phyloP scores from a whole-genome alignment of 2,329 filamentous ascomycete species.

The Sarocladium oryzae region DNA sequence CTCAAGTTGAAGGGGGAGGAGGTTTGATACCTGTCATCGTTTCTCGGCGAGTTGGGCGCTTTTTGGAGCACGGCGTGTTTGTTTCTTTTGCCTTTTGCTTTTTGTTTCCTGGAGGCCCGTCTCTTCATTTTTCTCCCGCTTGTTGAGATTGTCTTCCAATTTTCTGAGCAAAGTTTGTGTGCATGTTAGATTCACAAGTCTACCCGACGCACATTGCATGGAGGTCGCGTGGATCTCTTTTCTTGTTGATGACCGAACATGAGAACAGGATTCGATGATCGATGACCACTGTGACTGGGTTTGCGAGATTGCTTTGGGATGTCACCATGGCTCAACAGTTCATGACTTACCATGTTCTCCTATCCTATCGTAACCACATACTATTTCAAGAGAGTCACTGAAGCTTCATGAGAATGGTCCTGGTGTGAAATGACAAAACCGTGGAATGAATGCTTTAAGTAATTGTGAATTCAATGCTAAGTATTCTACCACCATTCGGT shows the following conservation, averaged over 20 bases:
- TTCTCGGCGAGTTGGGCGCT: too few species aligned
- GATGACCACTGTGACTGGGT: background rate
- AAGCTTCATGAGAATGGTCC: too few species aligned
- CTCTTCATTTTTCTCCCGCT: too few species aligned
- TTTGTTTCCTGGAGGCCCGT: background rate
- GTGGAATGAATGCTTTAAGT: too few species aligned
- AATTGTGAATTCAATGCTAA: background rate
- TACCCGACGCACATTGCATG: background rate
- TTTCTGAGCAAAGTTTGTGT: background rate
- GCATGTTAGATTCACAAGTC: background rate
- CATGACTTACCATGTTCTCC: too few species aligned
- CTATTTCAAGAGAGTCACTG: too few species aligned
- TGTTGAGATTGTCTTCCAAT: background rate
- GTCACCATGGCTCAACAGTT: too few species aligned
- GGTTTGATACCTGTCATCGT: background rate
- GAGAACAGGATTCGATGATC: background rate
- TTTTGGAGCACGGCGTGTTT: background rate
- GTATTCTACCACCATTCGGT: too few species aligned
- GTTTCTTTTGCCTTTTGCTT: background rate
- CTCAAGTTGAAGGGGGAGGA: constrained; percentile 4
- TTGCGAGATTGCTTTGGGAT: too few species aligned
- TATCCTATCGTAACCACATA: too few species aligned
- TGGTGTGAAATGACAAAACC: too few species aligned
- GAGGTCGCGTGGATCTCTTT: background rate
- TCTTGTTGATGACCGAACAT: background rate